Evolutionary conservation across 331 rosid species (phyloP).

Genomic region (Erythrophleum ivorense): DNA sequence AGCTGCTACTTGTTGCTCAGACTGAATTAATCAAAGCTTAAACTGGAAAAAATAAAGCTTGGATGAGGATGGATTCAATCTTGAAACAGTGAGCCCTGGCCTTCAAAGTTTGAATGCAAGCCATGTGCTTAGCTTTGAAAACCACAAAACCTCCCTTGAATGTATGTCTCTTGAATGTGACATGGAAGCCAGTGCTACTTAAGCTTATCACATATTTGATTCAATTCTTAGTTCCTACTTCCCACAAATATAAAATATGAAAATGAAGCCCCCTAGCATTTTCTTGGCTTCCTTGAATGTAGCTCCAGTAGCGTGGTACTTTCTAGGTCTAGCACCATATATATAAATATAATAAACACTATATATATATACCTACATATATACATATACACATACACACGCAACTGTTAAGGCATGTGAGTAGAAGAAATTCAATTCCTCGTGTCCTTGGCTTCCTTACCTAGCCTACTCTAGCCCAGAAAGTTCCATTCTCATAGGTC

Average conservation of each 20-base stretch:
- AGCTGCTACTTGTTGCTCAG: background rate
- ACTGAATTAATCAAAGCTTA: background rate
- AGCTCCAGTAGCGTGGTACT: conserved; percentile 32
- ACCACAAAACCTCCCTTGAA: conserved; percentile 6
- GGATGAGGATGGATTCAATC: background rate
- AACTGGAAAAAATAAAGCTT: background rate
- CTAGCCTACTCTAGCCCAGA: conserved; percentile 34
- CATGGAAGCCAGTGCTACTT: conserved; percentile 27
- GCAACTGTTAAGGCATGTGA: conserved; percentile 13
- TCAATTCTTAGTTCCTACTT: conserved; percentile 7
- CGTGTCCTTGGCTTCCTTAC: background rate
- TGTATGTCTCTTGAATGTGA: conserved; percentile 31
- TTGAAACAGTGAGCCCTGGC: background rate
- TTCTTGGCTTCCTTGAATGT: conserved; percentile 20
- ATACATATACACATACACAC: background rate
- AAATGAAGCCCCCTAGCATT: conserved; percentile 23
- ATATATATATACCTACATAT: background rate
- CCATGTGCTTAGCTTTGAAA: conserved; percentile 22
- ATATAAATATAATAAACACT: background rate
- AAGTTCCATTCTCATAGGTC: conserved; percentile 44
- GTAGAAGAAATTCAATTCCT: conserved; percentile 4
- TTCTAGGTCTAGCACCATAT: conserved; percentile 23
- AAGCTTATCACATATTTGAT: conserved; percentile 5
- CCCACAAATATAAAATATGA: background rate
- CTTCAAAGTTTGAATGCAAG: background rate